A percentile compares a stretch with the other conserved stretches of the same genome.
These are phyloP conservation scores for Zoysia matrella DNA, from an alignment of 202 grass and related monocot species.

Conservation along the genomic window DNA sequence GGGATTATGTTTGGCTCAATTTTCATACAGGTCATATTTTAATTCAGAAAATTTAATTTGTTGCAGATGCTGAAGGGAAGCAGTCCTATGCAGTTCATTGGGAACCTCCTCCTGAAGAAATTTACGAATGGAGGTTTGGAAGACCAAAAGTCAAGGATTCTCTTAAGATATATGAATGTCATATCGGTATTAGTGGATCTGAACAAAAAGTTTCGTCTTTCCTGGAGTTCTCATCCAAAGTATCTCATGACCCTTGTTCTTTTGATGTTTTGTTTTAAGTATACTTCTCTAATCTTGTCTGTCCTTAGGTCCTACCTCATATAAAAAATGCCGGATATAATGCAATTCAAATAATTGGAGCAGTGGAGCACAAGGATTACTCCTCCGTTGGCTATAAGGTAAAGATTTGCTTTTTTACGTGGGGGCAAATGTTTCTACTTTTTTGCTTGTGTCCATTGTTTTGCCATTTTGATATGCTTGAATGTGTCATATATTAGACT, in stretches of 20 bases:
- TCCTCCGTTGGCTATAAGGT: constrained; percentile 96
- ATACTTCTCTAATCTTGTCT: constrained; percentile 39
- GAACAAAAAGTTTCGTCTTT: constrained; percentile 83
- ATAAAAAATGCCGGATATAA: constrained; percentile 91
- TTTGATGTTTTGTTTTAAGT: constrained; percentile 23
- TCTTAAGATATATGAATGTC: constrained; percentile 93
- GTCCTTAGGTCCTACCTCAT: constrained; percentile 76
- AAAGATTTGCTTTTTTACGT: constrained; percentile 29
- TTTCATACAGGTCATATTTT: constrained; percentile 25
- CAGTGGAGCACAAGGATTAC: constrained; percentile 90
- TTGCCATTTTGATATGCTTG: neutral
- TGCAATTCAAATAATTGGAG: constrained; percentile 85
- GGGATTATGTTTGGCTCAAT: neutral
- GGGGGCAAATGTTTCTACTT: neutral
- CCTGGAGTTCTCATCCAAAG: constrained; percentile 87
- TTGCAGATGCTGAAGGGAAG: constrained; percentile 68
- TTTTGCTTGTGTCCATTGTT: neutral
- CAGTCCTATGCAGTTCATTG: constrained; percentile 87
- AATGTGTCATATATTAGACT: no score
- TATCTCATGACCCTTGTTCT: constrained; percentile 40
- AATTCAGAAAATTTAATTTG: constrained; percentile 19
- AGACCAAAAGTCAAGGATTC: constrained; percentile 77
- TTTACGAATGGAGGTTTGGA: constrained; percentile 81
- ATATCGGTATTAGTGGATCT: constrained; percentile 93
- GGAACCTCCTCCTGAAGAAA: constrained; percentile 88